Evolutionary conservation across 805 yeast species (phyloP).

Genomic region (Pichia manshurica): DNA sequence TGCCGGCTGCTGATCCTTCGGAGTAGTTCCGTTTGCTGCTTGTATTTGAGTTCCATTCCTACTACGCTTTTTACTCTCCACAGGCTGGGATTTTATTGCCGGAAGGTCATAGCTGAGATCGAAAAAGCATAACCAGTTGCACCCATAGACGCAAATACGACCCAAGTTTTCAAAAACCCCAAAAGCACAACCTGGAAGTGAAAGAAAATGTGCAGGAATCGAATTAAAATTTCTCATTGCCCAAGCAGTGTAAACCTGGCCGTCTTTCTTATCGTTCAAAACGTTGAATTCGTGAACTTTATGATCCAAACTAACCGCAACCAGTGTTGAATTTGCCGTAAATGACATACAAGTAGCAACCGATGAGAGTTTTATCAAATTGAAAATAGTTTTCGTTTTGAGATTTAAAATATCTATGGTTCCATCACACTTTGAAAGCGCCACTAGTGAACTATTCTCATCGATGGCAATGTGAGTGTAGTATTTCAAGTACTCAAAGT

Average conservation of each 20-base stretch:
- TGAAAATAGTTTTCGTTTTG: conserved; percentile 21
- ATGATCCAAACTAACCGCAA: conserved; percentile 69
- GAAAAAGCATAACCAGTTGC: conserved; percentile 72
- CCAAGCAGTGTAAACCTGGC: conserved; percentile 61
- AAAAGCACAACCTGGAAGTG: conserved; percentile 59
- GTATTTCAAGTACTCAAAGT: conserved; percentile 35
- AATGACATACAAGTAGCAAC: conserved; percentile 52
- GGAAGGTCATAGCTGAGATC: conserved; percentile 38
- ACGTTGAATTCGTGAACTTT: conserved; percentile 64
- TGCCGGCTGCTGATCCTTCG: conserved; percentile 6
- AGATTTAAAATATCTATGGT: conserved; percentile 47
- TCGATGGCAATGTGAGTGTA: conserved; percentile 50
- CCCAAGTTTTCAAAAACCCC: conserved; percentile 52
- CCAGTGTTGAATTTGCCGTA: conserved; percentile 41
- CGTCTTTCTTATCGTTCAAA: conserved; percentile 10
- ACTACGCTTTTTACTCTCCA: conserved; percentile 27
- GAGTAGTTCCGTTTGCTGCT: conserved; percentile 4
- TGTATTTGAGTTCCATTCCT: conserved; percentile 25
- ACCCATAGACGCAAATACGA: conserved; percentile 82
- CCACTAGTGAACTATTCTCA: conserved; percentile 40
- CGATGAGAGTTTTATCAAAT: conserved; percentile 54
- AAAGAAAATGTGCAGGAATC: conserved; percentile 59
- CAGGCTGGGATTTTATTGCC: background rate
- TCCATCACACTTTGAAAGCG: conserved; percentile 61
- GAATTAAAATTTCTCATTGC: conserved; percentile 68